phyloP scores from a whole-genome alignment of 176 grass and related monocot genomes.

The Ananas comosus region DNA sequence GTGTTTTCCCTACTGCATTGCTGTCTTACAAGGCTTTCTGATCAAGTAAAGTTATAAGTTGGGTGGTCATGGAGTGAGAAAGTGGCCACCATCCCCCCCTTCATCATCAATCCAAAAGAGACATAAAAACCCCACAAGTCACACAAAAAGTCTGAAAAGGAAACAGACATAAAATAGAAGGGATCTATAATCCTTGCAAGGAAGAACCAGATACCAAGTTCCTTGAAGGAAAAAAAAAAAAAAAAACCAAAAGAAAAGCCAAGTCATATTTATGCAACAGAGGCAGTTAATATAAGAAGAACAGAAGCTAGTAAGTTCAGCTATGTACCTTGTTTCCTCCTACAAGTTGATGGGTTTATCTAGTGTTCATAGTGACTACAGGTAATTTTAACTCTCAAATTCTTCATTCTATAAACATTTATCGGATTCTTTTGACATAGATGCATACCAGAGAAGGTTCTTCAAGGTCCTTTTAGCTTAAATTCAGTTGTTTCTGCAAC shows the following conservation, averaged over 20 bases:
- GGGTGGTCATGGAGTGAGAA: slow-evolving; percentile 47
- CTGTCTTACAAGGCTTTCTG: slow-evolving; percentile 42
- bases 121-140: slow-evolving; percentile 32
- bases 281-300: not conserved
- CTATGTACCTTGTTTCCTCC: not conserved
- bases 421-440: no score
- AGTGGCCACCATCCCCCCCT: slow-evolving; percentile 32
- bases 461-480: no score
- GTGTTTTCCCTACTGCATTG: slow-evolving; percentile 24
- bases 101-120: slow-evolving; percentile 29
- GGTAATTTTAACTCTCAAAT: no score
- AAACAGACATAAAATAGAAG: slow-evolving; percentile 15
- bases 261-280: not conserved
- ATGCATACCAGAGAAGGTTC: no score
- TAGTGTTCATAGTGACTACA: not conserved
- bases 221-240: slow-evolving; percentile 12
- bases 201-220: slow-evolving; percentile 5
- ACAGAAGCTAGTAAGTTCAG: not conserved
- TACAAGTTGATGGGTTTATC: not conserved
- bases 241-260: not conserved
- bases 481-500: no score
- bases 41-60: slow-evolving; percentile 66
- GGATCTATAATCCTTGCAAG: slow-evolving; percentile 13
- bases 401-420: no score
- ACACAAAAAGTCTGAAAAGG: slow-evolving; percentile 26